Conservation (phyloP, 257 asterid genomes). For the Anisodus acutangulus region DNA sequence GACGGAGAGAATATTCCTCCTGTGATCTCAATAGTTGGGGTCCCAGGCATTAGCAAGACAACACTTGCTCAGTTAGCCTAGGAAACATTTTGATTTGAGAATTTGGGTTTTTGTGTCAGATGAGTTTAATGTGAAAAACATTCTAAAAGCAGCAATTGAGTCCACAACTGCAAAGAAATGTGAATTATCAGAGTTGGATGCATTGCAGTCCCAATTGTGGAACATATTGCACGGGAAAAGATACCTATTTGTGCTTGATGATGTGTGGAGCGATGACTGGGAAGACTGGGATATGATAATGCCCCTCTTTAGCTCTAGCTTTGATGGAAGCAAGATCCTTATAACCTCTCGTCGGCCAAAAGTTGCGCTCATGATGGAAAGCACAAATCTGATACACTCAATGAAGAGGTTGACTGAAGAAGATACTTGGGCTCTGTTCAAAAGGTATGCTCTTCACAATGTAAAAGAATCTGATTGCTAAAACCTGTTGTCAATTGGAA, state of each 20-base stretch:
- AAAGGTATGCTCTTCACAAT: constrained; percentile 27
- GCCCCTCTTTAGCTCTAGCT: constrained; percentile 30
- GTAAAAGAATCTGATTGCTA: constrained; percentile 31
- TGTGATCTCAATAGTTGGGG: constrained; percentile 37
- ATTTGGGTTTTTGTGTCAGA: constrained; percentile 37
- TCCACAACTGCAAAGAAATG: constrained; percentile 33
- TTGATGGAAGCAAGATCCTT: constrained; percentile 39
- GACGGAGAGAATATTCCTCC: background rate
- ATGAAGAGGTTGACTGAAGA: constrained; percentile 35
- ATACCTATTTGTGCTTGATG: constrained; percentile 43
- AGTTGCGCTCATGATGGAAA: constrained; percentile 24
- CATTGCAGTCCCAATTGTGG: constrained; percentile 31
- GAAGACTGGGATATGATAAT: constrained; percentile 39
- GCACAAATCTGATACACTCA: constrained; percentile 13
- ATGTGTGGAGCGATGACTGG: constrained; percentile 40
- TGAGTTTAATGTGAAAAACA: constrained; percentile 30
- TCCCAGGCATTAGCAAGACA: constrained; percentile 40
- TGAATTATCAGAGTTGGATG: constrained; percentile 37
- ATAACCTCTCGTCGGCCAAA: constrained; percentile 33
- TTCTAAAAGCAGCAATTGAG: constrained; percentile 33
- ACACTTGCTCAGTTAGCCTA: constrained; percentile 36
- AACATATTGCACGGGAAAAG: constrained; percentile 32
- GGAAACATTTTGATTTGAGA: constrained; percentile 32
- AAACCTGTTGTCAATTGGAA: constrained; percentile 33
- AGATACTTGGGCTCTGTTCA: constrained; percentile 39